Evolutionary conservation across 192 early-diverging fungal genomes (phyloP), one percentile per base, ranked within the genome.

Genomic region (Coemansia interrupta): DNA sequence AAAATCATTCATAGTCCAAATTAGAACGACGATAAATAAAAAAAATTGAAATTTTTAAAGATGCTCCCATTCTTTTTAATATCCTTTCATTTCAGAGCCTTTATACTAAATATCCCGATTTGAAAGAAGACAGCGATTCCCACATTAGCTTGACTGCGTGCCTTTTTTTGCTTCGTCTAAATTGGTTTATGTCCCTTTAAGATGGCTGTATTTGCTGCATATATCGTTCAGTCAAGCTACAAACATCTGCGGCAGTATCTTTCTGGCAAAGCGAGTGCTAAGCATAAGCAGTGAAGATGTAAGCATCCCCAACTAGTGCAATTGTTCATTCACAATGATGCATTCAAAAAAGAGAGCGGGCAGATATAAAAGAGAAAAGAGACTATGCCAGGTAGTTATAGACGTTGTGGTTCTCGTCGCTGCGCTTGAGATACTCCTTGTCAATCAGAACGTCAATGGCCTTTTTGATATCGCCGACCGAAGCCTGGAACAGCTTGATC

Each of bases 371-470:
- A 44, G 4, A 44, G 9, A 44, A 3, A 44, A 18, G 19, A n/a
- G 6, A 4, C 79, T 82, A 89, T 17, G 91, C 89, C 13, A 91
- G 81, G 64, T 94, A 96, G 39, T 83, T 88, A 73, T 89, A 96
- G 72, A 87, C 84, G 64, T 95, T 90, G 59, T 86, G 87, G 47
- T 86, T 82, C 40, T 82, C 86, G 26, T 92, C 90, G 39, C 85
- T 87, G 50, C 95, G 86, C 80, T 95, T 93, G 58, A 97, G 81
- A 56, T 90, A 98, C 76, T 92, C 92, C 65, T 88, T 91, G 60
- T 97, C 94, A 55, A 99, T 71, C 40, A 97, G 76, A 26, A 88
- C 85, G 63, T 97, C 95, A 64, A 99, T 99, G 45, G 88, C 90
- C 83, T 96, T 93, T 69, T 99, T 99, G 76, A 99, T 97, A 53